A percentile compares a stretch with the other conserved stretches of the same genome.
Evolutionary conservation across 768 basidiomycete species (phyloP).

Genomic region (Suillus spraguei): DNA sequence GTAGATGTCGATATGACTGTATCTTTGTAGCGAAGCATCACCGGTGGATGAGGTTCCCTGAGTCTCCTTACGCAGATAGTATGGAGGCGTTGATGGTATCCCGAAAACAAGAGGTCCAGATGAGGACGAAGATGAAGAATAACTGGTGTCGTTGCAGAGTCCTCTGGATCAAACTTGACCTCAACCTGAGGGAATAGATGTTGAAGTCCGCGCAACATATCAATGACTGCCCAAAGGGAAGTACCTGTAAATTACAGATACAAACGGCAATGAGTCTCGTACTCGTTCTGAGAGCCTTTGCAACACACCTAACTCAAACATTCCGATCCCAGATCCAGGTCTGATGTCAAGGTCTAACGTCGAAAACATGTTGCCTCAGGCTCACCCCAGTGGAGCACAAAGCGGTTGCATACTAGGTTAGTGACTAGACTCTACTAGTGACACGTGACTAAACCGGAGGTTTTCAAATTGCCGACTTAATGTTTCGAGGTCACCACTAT

Average conservation of each 20-base stretch:
- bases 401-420: constrained; percentile 16
- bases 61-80: constrained; percentile 75
- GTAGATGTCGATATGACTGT: constrained; percentile 60
- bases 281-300: constrained; percentile 1
- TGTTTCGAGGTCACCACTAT: too few species aligned
- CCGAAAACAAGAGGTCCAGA: constrained; percentile 84
- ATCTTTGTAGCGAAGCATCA: constrained; percentile 70
- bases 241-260: constrained; percentile 46
- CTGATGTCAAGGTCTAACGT: constrained; percentile 74
- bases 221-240: constrained; percentile 79
- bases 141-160: constrained; percentile 69
- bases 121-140: constrained; percentile 81
- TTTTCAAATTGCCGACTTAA: too few species aligned
- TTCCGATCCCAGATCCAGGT: constrained; percentile 75
- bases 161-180: constrained; percentile 78
- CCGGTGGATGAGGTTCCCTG: constrained; percentile 65
- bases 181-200: constrained; percentile 81
- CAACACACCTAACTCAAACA: constrained; percentile 70
- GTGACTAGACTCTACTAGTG: not conserved
- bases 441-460: not conserved
- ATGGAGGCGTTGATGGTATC: constrained; percentile 75
- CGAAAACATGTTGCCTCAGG: constrained; percentile 52
- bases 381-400: not conserved
- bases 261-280: not conserved
- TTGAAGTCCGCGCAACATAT: constrained; percentile 63